Conservation (phyloP, 2,329 filamentous ascomycete genomes). For the Ceratocystis cubensis region DNA sequence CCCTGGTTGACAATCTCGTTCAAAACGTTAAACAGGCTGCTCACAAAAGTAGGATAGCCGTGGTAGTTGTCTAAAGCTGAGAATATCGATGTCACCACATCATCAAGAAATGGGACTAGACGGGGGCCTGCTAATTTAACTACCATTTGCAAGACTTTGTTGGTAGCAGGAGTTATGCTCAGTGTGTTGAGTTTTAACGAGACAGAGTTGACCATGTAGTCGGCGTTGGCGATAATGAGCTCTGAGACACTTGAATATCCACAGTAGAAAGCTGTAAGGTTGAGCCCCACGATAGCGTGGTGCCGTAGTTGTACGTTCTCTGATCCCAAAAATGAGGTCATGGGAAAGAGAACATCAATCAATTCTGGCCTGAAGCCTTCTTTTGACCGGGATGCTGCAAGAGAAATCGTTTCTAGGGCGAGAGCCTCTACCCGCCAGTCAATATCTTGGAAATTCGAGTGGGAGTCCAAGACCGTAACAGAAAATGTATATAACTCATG, state of each 20-base stretch:
- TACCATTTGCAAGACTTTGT: constrained; percentile 90
- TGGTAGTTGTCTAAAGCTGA: constrained; percentile 89
- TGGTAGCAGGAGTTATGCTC: constrained; percentile 81
- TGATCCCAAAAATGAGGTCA: constrained; percentile 79
- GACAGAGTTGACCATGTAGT: constrained; percentile 92
- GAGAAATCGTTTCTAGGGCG: constrained; percentile 66
- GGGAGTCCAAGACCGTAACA: constrained; percentile 45
- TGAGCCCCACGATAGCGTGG: constrained; percentile 73
- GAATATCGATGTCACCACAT: constrained; percentile 83
- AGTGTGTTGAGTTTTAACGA: constrained; percentile 81
- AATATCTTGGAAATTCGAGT: constrained; percentile 35
- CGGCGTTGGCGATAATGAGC: constrained; percentile 78
- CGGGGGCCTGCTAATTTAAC: constrained; percentile 70
- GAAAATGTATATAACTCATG: constrained; percentile 60
- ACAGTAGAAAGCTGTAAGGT: constrained; percentile 63
- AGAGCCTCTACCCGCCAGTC: constrained; percentile 69
- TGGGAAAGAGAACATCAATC: constrained; percentile 80
- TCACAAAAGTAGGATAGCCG: constrained; percentile 76
- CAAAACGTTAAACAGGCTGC: constrained; percentile 71
- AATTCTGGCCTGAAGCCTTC: constrained; percentile 68
- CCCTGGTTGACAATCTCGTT: constrained; percentile 75
- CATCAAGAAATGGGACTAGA: constrained; percentile 78
- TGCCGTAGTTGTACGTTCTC: constrained; percentile 52
- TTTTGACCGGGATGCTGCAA: constrained; percentile 56
- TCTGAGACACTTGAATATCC: constrained; percentile 62